Evolutionary conservation across 305 asterid species (phyloP).

Genomic region (Plantago coronopus): DNA sequence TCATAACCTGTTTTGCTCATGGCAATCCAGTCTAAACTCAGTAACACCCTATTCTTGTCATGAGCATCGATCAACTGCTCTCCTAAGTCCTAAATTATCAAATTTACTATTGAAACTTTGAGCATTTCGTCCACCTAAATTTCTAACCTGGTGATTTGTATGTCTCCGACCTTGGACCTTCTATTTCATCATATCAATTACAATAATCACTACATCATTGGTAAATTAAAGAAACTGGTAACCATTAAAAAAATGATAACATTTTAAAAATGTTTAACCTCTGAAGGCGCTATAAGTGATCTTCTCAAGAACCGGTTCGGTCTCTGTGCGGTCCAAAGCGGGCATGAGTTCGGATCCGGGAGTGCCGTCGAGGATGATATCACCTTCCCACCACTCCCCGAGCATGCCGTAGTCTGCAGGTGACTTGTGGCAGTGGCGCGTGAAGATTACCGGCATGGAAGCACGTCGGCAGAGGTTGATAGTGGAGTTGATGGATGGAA

Average conservation of each 20-base stretch:
- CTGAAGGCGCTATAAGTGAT: constrained; percentile 66
- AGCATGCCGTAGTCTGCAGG: constrained; percentile 53
- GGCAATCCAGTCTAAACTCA: too few species aligned
- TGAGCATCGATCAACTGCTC: too few species aligned
- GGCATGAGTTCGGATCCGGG: constrained; percentile 48
- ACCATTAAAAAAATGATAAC: neutral
- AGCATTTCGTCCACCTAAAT: too few species aligned
- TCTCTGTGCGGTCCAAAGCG: constrained; percentile 30
- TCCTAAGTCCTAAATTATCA: too few species aligned
- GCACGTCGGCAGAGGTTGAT: constrained; percentile 55
- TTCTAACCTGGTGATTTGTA: too few species aligned
- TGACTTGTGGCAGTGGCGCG: constrained; percentile 68
- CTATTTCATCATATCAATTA: too few species aligned
- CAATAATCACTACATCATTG: too few species aligned
- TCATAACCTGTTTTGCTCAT: too few species aligned
- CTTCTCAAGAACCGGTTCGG: constrained; percentile 54
- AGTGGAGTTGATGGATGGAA: constrained; percentile 44
- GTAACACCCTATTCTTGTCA: too few species aligned
- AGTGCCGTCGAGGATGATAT: constrained; percentile 59
- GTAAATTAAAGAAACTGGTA: neutral
- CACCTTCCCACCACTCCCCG: constrained; percentile 70
- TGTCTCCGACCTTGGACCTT: too few species aligned
- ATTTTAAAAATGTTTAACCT: constrained; percentile 24
- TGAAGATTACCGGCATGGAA: constrained; percentile 58
- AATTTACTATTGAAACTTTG: too few species aligned